Evolutionary conservation across 768 basidiomycete species (phyloP).

Genomic region (Rhodosporidiobolus sp.): DNA sequence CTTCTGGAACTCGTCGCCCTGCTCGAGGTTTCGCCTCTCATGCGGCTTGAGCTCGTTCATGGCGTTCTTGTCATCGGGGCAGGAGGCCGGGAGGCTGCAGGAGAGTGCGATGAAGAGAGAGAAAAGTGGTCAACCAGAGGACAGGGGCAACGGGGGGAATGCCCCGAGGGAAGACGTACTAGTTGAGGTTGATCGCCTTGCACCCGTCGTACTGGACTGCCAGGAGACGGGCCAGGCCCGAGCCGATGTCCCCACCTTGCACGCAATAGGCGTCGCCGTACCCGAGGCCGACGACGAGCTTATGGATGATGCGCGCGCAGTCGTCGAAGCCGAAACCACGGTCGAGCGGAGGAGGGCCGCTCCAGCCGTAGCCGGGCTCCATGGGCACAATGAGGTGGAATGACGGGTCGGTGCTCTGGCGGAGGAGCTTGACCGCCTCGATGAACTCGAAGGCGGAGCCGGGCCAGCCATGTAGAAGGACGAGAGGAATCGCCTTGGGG

Average conservation of each 20-base stretch:
- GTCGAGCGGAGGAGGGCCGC: conserved; percentile 21
- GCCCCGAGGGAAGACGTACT: too few relatives aligned
- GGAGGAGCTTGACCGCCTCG: conserved; percentile 38
- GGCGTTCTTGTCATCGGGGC: conserved; percentile 1
- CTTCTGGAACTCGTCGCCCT: conserved; percentile 13
- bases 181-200: conserved; percentile 36
- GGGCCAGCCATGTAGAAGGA: conserved; percentile 46
- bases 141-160: background rate
- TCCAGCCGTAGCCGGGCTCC: conserved; percentile 39
- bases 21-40: conserved; percentile 9
- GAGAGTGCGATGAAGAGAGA: background rate
- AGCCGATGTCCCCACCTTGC: conserved; percentile 34
- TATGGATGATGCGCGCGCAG: conserved; percentile 27
- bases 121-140: too few relatives aligned
- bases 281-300: conserved; percentile 34
- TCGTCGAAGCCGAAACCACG: conserved; percentile 31
- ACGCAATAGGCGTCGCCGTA: conserved; percentile 29
- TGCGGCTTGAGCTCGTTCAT: background rate
- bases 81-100: conserved; percentile 8
- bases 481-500: conserved; percentile 43
- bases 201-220: conserved; percentile 8
- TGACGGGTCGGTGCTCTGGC: conserved; percentile 8
- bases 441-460: conserved; percentile 43
- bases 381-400: conserved; percentile 43
- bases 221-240: conserved; percentile 26